Evolutionary conservation across 2,329 filamentous ascomycete genomes (phyloP).

Genomic region (Fusarium luffae): DNA sequence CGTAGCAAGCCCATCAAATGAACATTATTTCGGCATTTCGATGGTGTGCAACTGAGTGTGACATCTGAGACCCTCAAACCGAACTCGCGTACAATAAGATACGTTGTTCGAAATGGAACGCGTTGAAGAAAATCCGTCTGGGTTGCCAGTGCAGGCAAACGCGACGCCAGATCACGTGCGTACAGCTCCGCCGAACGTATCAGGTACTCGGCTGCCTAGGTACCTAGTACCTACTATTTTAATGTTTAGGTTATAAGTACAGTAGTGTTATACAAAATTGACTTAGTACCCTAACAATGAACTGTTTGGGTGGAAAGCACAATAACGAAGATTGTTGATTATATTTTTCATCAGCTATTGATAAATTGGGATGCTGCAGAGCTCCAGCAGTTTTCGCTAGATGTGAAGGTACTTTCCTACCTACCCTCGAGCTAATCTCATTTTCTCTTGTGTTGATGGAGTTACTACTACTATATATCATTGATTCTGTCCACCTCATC

Average conservation of each 20-base stretch:
- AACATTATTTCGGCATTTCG: conserved; percentile 11
- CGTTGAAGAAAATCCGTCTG: conserved; percentile 5
- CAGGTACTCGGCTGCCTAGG: conserved; percentile 14
- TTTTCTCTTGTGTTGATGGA: neutral
- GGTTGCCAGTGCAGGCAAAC: conserved; percentile 1
- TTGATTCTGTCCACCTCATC: neutral
- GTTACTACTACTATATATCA: neutral
- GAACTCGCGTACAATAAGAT: neutral
- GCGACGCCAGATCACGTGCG: conserved; percentile 39
- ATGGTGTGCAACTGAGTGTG: neutral
- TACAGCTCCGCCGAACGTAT: neutral
- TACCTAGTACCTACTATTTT: no score
- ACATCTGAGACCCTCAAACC: neutral
- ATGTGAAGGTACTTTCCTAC: neutral
- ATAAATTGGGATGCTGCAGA: neutral
- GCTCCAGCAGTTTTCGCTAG: neutral
- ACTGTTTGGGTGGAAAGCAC: neutral
- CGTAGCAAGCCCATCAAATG: neutral
- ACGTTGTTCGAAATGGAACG: conserved; percentile 10
- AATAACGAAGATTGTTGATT: neutral
- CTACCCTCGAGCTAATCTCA: neutral
- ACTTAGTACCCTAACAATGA: neutral
- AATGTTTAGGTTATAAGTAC: no score
- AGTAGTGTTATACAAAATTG: no score
- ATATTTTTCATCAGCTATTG: neutral